Evolutionary conservation across 495 filamentous ascomycete genomes (phyloP).

Genomic region (Amphirosellinia nigrospora): DNA sequence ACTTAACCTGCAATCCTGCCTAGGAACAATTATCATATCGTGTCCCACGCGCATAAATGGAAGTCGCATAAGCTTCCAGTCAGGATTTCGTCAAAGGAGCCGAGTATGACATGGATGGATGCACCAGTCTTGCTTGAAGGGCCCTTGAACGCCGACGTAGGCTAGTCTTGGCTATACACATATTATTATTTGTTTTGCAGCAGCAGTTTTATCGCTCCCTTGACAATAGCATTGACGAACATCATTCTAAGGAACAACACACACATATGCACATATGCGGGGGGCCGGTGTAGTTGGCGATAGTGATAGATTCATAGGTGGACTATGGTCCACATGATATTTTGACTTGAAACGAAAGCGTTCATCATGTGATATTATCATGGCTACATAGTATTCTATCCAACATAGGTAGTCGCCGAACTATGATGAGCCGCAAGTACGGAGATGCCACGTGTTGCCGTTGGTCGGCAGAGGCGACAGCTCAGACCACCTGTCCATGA

Average conservation of each 20-base stretch:
- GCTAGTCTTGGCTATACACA: neutral
- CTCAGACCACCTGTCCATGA: conserved; percentile 6
- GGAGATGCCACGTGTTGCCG: conserved; percentile 8
- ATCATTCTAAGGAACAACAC: neutral
- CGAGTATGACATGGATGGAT: neutral
- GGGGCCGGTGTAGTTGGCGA: neutral
- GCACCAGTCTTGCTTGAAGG: neutral
- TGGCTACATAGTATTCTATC: neutral
- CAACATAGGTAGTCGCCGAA: neutral
- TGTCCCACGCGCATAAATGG: neutral
- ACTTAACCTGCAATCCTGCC: neutral
- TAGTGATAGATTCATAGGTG: neutral
- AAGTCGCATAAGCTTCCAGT: neutral
- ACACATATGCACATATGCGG: neutral
- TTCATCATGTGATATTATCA: neutral
- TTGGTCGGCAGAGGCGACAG: neutral
- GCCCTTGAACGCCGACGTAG: neutral
- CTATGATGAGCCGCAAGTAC: neutral
- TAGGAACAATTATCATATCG: neutral
- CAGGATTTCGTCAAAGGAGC: neutral
- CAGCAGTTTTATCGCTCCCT: neutral
- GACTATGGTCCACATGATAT: neutral
- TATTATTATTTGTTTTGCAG: neutral
- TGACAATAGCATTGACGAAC: neutral
- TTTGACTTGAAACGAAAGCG: neutral